Conservation (phyloP, 768 basidiomycete species). For the Suillus fuscotomentosus region DNA sequence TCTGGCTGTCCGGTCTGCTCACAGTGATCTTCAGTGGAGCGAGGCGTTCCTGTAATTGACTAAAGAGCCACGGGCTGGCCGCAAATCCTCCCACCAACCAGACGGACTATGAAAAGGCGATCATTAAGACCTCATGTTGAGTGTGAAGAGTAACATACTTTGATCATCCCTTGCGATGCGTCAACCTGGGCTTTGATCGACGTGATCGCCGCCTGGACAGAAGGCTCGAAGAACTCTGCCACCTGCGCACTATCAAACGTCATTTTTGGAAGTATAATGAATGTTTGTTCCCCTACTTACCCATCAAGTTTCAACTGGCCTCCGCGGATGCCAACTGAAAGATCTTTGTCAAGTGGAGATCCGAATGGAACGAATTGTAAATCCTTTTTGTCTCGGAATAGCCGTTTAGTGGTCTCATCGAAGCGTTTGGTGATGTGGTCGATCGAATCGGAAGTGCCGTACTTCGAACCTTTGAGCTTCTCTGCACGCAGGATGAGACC, state of each 20-base stretch:
- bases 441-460: constrained; percentile 66
- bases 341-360: constrained; percentile 75
- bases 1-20: constrained; percentile 77
- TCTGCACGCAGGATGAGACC: constrained; percentile 38
- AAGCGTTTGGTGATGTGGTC: constrained; percentile 81
- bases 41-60: constrained; percentile 71
- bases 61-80: constrained; percentile 78
- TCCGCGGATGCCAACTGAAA: constrained; percentile 62
- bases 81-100: constrained; percentile 85
- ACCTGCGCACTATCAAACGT: constrained; percentile 43
- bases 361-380: constrained; percentile 75
- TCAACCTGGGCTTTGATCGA: constrained; percentile 74
- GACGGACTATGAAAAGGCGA: constrained; percentile 52
- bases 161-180: constrained; percentile 64
- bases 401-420: constrained; percentile 79
- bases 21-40: constrained; percentile 54
- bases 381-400: constrained; percentile 69
- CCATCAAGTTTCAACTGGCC: constrained; percentile 74
- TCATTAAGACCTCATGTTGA: constrained; percentile 3
- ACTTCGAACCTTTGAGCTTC: constrained; percentile 71
- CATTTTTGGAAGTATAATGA: constrained; percentile 15
- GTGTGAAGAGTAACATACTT: constrained; percentile 35
- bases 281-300: constrained; percentile 35
- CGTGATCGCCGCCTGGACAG: constrained; percentile 66
- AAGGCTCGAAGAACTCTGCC: constrained; percentile 76